A percentile compares a stretch with the other conserved stretches of the same genome.
phyloP scores from a whole-genome alignment of 176 grass and related monocot species.

The Aegilops umbellulata region DNA sequence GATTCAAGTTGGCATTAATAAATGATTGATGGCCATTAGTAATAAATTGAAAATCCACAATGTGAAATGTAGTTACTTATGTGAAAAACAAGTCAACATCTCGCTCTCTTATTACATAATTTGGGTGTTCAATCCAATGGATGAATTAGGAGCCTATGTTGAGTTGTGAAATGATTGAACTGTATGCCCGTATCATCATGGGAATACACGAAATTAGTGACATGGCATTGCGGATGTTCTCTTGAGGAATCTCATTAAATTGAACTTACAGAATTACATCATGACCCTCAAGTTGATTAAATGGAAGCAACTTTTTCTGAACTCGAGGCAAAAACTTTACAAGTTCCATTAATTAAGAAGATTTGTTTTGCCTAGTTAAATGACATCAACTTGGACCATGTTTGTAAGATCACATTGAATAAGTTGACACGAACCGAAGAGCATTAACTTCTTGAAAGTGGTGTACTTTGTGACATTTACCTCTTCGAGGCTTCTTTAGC shows the following conservation, averaged over 20 bases:
- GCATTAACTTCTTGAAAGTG: neutral
- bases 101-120: no score
- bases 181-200: neutral
- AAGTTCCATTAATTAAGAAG: no score
- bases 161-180: no score
- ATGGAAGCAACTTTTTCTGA: neutral
- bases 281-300: neutral
- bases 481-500: constrained; percentile 26
- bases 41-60: neutral
- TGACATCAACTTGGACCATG: neutral
- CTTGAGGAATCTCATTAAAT: neutral
- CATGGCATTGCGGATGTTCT: neutral
- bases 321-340: no score
- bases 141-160: no score
- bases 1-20: neutral
- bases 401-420: neutral
- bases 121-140: no score
- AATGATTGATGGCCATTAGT: neutral
- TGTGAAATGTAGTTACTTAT: no score
- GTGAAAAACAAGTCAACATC: no score
- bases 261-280: neutral
- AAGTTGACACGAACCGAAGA: neutral
- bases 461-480: constrained; percentile 20
- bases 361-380: neutral
- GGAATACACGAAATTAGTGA: neutral